A percentile compares a stretch with the other conserved stretches of the same genome.
These are phyloP conservation scores for Microsporum audouinii DNA, from an alignment of 2,329 filamentous ascomycete genomes.

Conservation along the genomic window DNA sequence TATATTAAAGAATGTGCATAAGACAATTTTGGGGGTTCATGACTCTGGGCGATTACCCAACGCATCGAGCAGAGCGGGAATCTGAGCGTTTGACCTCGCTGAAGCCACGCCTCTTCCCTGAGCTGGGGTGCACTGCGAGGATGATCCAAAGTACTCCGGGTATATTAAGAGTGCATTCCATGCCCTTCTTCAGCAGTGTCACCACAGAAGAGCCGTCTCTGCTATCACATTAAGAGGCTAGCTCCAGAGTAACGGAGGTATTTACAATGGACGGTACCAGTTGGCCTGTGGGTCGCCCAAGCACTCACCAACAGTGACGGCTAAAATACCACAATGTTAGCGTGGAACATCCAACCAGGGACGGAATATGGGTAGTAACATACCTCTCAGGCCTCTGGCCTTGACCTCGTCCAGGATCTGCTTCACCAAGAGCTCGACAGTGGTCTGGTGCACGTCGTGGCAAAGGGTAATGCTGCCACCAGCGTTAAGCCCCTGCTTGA, in stretches of 20 bases:
- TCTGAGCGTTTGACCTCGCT: not conserved
- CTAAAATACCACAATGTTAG: conserved; percentile 4
- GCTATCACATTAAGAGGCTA: not conserved
- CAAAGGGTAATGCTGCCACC: conserved; percentile 2
- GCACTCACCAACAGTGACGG: conserved; percentile 9
- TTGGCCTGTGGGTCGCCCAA: conserved; percentile 8
- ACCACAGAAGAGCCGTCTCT: not conserved
- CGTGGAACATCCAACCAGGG: not conserved
- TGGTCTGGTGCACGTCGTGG: conserved; percentile 8
- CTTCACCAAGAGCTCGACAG: conserved; percentile 7
- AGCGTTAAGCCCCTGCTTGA: not conserved
- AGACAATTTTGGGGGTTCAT: not conserved
- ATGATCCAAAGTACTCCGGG: not conserved
- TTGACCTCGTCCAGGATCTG: conserved; percentile 7
- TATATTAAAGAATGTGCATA: not conserved
- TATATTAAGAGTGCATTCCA: not conserved
- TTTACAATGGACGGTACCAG: conserved; percentile 7
- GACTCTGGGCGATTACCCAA: not conserved
- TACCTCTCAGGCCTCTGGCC: conserved; percentile 3
- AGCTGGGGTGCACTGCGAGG: not conserved
- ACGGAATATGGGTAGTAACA: not conserved
- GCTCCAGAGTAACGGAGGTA: not conserved
- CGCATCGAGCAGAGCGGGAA: not conserved
- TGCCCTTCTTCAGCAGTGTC: not conserved
- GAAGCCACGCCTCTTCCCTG: not conserved